A percentile compares a stretch with the other conserved stretches of the same genome.
These are phyloP conservation scores for Eutypella sp. DNA, from an alignment of 2,329 filamentous ascomycete species.

Conservation along the genomic window DNA sequence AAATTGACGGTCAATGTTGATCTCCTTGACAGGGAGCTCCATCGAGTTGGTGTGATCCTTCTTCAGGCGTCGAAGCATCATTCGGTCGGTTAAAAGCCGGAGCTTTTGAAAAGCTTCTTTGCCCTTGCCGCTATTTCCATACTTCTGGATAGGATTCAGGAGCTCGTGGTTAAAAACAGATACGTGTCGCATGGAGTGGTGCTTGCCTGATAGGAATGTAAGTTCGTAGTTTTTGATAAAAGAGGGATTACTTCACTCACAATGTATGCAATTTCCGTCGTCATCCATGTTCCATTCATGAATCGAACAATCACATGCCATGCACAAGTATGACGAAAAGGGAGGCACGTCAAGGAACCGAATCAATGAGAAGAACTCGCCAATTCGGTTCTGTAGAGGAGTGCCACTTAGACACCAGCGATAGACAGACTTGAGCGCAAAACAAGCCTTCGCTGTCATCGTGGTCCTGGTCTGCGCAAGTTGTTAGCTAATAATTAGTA, in stretches of 20 bases:
- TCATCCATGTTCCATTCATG: constrained; percentile 80
- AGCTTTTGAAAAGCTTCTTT: constrained; percentile 73
- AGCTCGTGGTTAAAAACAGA: constrained; percentile 94
- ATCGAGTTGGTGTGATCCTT: constrained; percentile 89
- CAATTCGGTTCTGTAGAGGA: constrained; percentile 93
- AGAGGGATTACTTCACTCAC: constrained; percentile 44
- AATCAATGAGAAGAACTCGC: constrained; percentile 92
- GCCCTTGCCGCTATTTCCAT: constrained; percentile 57
- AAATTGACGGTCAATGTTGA: constrained; percentile 88
- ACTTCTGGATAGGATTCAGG: constrained; percentile 72
- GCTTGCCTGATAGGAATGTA: constrained; percentile 15
- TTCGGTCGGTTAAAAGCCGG: constrained; percentile 80
- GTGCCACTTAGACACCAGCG: constrained; percentile 97
- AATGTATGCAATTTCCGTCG: constrained; percentile 64
- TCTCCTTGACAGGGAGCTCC: constrained; percentile 93
- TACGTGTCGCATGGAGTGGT: constrained; percentile 46
- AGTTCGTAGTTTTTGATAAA: constrained; percentile 6
- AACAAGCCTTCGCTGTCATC: constrained; percentile 91
- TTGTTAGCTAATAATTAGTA: constrained; percentile 14
- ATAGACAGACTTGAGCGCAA: constrained; percentile 79
- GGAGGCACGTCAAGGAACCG: constrained; percentile 85
- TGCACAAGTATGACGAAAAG: constrained; percentile 93
- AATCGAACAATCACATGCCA: constrained; percentile 72
- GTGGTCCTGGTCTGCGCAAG: constrained; percentile 65
- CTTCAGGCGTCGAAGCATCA: constrained; percentile 95